phyloP scores from a whole-genome alignment of 2,329 filamentous ascomycete genomes.

The Colletotrichum sp. region DNA sequence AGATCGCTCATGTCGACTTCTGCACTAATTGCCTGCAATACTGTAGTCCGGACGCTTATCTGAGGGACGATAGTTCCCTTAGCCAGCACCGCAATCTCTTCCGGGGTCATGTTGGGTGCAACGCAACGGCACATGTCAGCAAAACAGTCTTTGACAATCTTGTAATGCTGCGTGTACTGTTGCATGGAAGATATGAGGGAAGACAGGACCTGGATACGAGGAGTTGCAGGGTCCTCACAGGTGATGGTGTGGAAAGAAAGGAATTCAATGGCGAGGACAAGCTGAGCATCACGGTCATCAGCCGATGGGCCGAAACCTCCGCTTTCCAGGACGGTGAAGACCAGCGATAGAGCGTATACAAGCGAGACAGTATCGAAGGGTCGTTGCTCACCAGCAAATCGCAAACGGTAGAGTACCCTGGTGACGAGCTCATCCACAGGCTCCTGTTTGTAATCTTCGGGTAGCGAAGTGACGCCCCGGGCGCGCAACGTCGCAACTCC shows the following conservation, averaged over 20 bases:
- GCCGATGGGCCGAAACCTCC: constrained; percentile 75
- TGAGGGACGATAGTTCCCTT: constrained; percentile 81
- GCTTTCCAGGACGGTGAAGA: constrained; percentile 78
- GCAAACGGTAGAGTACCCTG: constrained; percentile 86
- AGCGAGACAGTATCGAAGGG: constrained; percentile 89
- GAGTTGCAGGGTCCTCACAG: constrained; percentile 76
- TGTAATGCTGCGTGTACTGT: constrained; percentile 90
- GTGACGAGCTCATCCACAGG: constrained; percentile 86
- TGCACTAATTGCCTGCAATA: constrained; percentile 87
- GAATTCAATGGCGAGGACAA: constrained; percentile 88
- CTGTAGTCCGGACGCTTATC: constrained; percentile 79
- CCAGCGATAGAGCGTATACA: constrained; percentile 83
- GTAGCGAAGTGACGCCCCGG: constrained; percentile 74
- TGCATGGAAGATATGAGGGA: constrained; percentile 84
- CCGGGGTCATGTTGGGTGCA: constrained; percentile 75
- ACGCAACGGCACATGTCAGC: constrained; percentile 85
- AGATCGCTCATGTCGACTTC: constrained; percentile 92
- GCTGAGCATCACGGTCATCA: constrained; percentile 88
- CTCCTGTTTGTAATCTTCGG: constrained; percentile 76
- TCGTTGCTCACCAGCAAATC: constrained; percentile 91
- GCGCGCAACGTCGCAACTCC: constrained; percentile 86
- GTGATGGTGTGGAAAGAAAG: constrained; percentile 86
- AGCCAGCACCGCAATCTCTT: constrained; percentile 79
- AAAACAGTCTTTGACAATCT: constrained; percentile 91
- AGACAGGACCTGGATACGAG: constrained; percentile 75